phyloP scores from a whole-genome alignment of 805 yeast genomes.

The Candida koratica region DNA sequence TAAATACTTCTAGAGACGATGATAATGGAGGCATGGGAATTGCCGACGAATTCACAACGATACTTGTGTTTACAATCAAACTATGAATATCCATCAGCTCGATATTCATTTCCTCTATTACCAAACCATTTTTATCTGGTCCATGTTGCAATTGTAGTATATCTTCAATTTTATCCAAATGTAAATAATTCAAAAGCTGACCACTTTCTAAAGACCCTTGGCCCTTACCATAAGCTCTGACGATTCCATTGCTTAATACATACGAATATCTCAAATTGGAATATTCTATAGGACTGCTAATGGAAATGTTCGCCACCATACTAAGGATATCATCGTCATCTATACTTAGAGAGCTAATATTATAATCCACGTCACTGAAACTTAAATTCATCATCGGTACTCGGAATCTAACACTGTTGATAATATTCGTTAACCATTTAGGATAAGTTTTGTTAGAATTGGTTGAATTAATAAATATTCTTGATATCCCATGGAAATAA shows the following conservation, averaged over 20 bases:
- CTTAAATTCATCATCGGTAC: constrained; percentile 3
- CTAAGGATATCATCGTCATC: background rate
- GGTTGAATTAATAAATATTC: background rate
- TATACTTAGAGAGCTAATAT: background rate
- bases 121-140: background rate
- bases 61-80: constrained; percentile 3
- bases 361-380: constrained; percentile 1
- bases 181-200: background rate
- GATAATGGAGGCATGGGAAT: background rate
- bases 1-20: constrained; percentile 13
- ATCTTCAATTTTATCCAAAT: background rate
- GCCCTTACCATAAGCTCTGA: constrained; percentile 1
- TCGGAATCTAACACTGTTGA: constrained; percentile 10
- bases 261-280: constrained; percentile 3
- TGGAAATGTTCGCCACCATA: background rate
- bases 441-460: constrained; percentile 7
- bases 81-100: constrained; percentile 1
- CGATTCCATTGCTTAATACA: background rate
- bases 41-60: background rate
- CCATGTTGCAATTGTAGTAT: background rate
- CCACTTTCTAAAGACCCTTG: background rate
- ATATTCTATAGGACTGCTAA: constrained; percentile 3
- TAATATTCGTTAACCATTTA: constrained; percentile 13
- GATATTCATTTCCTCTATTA: background rate
- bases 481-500: constrained; percentile 2